These are phyloP conservation scores for Xylaria grammica DNA, from an alignment of 495 filamentous ascomycete genomes.

Conservation along the genomic window DNA sequence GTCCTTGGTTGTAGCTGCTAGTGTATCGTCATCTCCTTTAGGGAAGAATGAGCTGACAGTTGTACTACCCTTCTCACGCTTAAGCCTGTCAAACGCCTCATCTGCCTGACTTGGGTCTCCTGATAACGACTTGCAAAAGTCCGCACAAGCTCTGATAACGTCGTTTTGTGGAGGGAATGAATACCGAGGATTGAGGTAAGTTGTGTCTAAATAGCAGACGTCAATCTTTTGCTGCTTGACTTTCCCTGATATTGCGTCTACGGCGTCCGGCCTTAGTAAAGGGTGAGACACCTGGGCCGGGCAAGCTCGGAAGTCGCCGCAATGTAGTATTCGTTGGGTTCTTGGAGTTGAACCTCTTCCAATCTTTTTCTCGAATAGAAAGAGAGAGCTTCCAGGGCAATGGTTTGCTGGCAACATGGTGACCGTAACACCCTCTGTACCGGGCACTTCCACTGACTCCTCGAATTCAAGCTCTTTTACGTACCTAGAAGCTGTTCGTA, in stretches of 20 bases:
- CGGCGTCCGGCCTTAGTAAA: constrained; percentile 72
- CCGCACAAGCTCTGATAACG: constrained; percentile 84
- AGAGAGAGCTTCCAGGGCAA: constrained; percentile 92
- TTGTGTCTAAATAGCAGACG: constrained; percentile 95
- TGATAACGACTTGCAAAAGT: constrained; percentile 74
- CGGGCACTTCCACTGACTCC: constrained; percentile 75
- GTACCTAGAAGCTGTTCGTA: constrained; percentile 85
- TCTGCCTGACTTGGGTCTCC: constrained; percentile 37
- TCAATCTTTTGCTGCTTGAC: constrained; percentile 85
- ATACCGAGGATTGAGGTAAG: constrained; percentile 94
- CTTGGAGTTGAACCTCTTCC: constrained; percentile 62
- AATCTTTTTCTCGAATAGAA: constrained; percentile 83
- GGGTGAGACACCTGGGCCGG: constrained; percentile 85
- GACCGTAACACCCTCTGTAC: constrained; percentile 78
- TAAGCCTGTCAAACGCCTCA: constrained; percentile 30
- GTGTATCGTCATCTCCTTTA: constrained; percentile 25
- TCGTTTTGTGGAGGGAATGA: constrained; percentile 88
- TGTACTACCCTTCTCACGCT: constrained; percentile 29
- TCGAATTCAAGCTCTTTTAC: constrained; percentile 89
- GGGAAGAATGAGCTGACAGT: constrained; percentile 53
- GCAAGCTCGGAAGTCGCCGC: constrained; percentile 93
- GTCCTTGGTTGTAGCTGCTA: constrained; percentile 1
- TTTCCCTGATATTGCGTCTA: constrained; percentile 71
- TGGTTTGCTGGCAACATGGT: constrained; percentile 98
- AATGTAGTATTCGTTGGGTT: constrained; percentile 84